Evolutionary conservation across 768 basidiomycete species (phyloP), one percentile per base, ranked within the genome.

Genomic region (Lactifluus volemus): DNA sequence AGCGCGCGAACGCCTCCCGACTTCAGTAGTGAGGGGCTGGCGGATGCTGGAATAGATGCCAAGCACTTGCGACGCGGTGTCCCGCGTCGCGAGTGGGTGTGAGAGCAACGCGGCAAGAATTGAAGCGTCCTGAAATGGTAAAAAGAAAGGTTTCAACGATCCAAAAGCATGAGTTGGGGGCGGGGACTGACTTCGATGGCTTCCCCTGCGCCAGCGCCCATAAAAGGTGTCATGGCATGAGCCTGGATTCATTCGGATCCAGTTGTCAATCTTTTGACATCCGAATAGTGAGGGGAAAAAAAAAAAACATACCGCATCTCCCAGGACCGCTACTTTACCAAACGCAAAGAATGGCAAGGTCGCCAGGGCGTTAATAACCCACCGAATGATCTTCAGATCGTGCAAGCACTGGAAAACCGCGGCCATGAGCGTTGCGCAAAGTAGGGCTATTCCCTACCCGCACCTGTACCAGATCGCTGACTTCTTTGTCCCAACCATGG

Each of bases 361-460:
- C 54, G 74, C 76, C 2, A 83, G 73, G 4, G 75, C 78, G 67
- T 87, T 82, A 34, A 89, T 78, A 0, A 83, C 84, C 88, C 88
- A 89, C 41, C 81, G 73, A 25, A 77, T 71, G 29, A 50, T 41
- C 34, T 17, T 51, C 19, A 64, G 48, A 63, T 65, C 50, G 34
- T 34, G 42, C 29, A 56, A 4, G 34, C 51, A 58, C 49, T 51
- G 47, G 14, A 53, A 32, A 17, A 41, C 25, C 12, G n/a, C 14
- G 11, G 25, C 17, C 6, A 21, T 53, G 34, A 53, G 32, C 57
- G 8, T n/a, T 7, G 34, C 11, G n/a, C 25, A 25, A 25, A 14
- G 5, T 5, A 30, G 10, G 4, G 5, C 29, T 30, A 19, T 11
- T 17, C 7, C 39, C 47, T 47, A 11, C 25, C 70, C 74, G 63